phyloP scores from a whole-genome alignment of 2,329 filamentous ascomycete species.

The Ophiosphaerella korrae region DNA sequence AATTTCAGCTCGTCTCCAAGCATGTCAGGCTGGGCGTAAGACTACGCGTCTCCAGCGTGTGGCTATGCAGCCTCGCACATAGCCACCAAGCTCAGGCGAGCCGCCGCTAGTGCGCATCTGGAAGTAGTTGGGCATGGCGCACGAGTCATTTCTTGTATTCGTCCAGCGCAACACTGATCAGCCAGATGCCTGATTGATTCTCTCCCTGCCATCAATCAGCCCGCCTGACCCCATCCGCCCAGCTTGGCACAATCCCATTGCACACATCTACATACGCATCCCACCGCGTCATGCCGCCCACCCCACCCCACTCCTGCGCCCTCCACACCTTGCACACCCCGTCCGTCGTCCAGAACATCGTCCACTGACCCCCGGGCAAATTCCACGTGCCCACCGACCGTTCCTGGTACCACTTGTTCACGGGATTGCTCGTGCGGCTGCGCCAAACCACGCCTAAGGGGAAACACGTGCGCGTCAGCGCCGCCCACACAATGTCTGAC shows the following conservation, averaged over 20 bases:
- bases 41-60: no score
- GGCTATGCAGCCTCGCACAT: no score
- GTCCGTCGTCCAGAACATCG: conserved; percentile 96
- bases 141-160: no score
- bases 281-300: conserved; percentile 53
- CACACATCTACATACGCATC: conserved; percentile 57
- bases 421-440: conserved; percentile 86
- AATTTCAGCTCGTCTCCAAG: no score
- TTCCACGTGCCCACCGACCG: conserved; percentile 83
- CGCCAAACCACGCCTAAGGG: conserved; percentile 91
- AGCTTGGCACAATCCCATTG: conserved; percentile 54
- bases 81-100: no score
- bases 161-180: no score
- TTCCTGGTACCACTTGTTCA: conserved; percentile 99
- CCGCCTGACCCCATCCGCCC: conserved; percentile 48
- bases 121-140: no score
- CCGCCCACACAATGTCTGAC: conserved; percentile 94
- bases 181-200: no score
- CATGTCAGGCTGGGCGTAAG: no score
- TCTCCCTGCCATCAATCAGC: neutral
- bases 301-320: conserved; percentile 53
- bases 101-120: no score
- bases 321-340: conserved; percentile 61
- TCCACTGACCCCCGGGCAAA: conserved; percentile 82
- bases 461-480: conserved; percentile 90